A percentile compares a stretch with the other conserved stretches of the same genome.
These are phyloP conservation scores for Nigrospora oryzae DNA, from an alignment of 2,329 filamentous ascomycete genomes.

Conservation along the genomic window DNA sequence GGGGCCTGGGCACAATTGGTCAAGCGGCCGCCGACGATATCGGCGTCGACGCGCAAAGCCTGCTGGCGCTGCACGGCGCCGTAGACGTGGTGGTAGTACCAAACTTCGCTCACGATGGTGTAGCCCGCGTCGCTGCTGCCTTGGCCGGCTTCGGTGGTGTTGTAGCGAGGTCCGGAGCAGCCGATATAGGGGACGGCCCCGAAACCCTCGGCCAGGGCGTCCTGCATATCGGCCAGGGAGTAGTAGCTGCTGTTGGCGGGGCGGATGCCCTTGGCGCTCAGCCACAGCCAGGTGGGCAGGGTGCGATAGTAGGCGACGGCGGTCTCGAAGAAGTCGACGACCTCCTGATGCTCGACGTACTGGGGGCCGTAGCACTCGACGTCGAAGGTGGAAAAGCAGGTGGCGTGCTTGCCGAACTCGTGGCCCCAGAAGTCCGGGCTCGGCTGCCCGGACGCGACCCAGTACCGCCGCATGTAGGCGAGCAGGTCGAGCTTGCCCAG, in stretches of 20 bases:
- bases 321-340: conserved; percentile 57
- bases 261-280: conserved; percentile 41
- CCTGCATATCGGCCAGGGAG: conserved; percentile 41
- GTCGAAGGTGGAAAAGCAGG: conserved; percentile 60
- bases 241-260: conserved; percentile 53
- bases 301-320: conserved; percentile 46
- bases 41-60: conserved; percentile 31
- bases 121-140: conserved; percentile 45
- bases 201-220: conserved; percentile 37
- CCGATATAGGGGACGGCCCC: conserved; percentile 52
- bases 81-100: conserved; percentile 57
- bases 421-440: conserved; percentile 58
- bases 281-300: conserved; percentile 53
- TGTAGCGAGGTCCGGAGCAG: conserved; percentile 52
- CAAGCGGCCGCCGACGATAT: conserved; percentile 36
- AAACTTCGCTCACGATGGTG: conserved; percentile 52
- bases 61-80: conserved; percentile 46
- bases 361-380: conserved; percentile 54
- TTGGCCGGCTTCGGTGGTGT: conserved; percentile 48
- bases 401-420: conserved; percentile 61
- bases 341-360: conserved; percentile 47
- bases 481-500: conserved; percentile 53
- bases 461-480: conserved; percentile 58
- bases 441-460: conserved; percentile 48
- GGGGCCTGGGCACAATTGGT: conserved; percentile 46